Evolutionary conservation across 306 rosid genomes (phyloP), one percentile per base, ranked within the genome.

Genomic region (Spatholobus suberectus): DNA sequence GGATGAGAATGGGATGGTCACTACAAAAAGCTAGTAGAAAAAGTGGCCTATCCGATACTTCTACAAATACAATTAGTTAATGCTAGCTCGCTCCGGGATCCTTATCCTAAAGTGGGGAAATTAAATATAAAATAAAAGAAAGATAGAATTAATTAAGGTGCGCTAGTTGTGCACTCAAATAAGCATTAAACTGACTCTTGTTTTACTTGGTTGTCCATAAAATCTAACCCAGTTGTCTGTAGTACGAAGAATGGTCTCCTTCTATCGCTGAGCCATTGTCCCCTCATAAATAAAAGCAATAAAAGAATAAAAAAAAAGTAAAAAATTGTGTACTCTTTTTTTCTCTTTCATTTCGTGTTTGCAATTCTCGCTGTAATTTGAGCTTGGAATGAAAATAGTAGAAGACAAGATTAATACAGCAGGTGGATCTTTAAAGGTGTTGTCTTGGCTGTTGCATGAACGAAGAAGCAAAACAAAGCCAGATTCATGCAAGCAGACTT

Each of bases 71-170:
- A 3, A 1, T 7, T 10, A 7, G 81, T 69, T 7, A 59, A 58
- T 76, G 82, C 68, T 66, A 12, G 37, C 34, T 12, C 14, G n/a
- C n/a, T n/a, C 17, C 24, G 12, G 20, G 66, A 83, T 77, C 85
- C 88, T 86, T 67, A 81, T 83, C 84, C 78, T 70, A 54, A 71
- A 78, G 74, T 68, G 21, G 34, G 8, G 55, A 77, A 62, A 78
- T 32, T 35, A 37, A 49, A 38, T 18, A 54, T 23, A 63, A 38
- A 35, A 73, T 18, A 49, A 17, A 55, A 55, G 29, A 55, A 12
- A 59, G 7, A 55, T 41, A n/a, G 34, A 65, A 37, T 17, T 32
- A 65, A 37, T 17, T 32, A 66, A 73, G 57, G 80, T 84, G 85
- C 77, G 67, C 62, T 14, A 24, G n/a, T 21, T 75, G 71, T 62